phyloP scores from a whole-genome alignment of 2,329 filamentous ascomycete species.

The Anisogramma anomala region DNA sequence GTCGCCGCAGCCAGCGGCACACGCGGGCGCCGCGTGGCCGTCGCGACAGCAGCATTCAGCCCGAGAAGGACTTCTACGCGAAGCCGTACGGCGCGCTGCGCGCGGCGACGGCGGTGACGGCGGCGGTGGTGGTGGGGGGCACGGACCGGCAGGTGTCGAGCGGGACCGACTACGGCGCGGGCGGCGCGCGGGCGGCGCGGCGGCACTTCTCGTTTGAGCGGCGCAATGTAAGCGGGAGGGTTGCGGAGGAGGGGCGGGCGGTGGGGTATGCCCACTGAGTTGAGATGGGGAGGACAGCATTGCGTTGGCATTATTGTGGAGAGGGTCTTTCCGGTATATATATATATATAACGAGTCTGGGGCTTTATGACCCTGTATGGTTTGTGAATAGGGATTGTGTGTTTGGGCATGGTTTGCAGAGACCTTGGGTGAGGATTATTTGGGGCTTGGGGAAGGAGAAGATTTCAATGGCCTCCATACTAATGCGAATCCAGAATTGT shows the following conservation, averaged over 20 bases:
- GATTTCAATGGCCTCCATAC: too few relatives aligned
- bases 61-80: conserved; percentile 37
- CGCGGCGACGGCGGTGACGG: conserved; percentile 37
- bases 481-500: too few relatives aligned
- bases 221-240: conserved; percentile 60
- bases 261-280: not conserved
- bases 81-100: conserved; percentile 50
- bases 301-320: too few relatives aligned
- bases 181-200: conserved; percentile 13
- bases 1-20: conserved; percentile 8
- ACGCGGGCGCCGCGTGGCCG: conserved; percentile 20
- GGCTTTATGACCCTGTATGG: not conserved
- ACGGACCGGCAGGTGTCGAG: conserved; percentile 43
- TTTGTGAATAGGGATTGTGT: not conserved
- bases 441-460: not conserved
- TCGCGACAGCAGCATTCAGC: conserved; percentile 36
- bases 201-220: conserved; percentile 27
- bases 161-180: conserved; percentile 42
- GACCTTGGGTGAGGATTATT: conserved; percentile 3
- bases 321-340: too few relatives aligned
- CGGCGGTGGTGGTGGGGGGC: conserved; percentile 42
- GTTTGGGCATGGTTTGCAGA: not conserved
- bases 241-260: conserved; percentile 53
- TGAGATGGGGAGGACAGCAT: too few relatives aligned
- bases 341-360: not conserved